Base-by-base conservation (phyloP, 345 rosid species). In the Hibiscus trionum region DNA sequence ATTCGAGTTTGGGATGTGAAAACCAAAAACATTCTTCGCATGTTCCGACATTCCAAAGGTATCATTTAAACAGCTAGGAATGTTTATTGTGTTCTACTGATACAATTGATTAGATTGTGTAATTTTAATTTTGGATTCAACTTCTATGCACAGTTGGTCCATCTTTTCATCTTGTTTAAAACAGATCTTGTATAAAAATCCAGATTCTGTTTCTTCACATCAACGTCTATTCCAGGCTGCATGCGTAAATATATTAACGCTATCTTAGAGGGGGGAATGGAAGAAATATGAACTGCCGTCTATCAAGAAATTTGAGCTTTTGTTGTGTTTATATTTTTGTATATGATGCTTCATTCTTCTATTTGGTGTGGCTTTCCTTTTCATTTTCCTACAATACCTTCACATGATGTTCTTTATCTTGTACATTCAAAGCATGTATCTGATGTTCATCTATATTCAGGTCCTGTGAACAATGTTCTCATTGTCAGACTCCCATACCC, bases 401-500 rank as follows among this genome's bases (percentile, higher is more conserved):
- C 44, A 39, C 44, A 7, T 39, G 10, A 39, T 7, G 44, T 39
- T 39, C 44, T 39, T 7, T 7, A 39, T 39, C 7, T 6, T 33
- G 5, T 4, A 33, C 37, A 33, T 33, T 5, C 37, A 33, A 33
- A 33, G 37, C 44, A 39, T 39, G 44, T 39, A 17, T 68, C 19
- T 56, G 16, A 16, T 29, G 44, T 15, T 58, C 49, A 62, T 3
- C 60, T 4, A 57, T 66, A 12, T 60, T 3, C 81, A 90, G 98
- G 89, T 46, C 94, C 88, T 49, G 86, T 92, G 76, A 90, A 81
- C 84, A 95, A 90, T 72, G 77, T 92, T 65, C 73, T 77, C 75
- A 77, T 95, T 47, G 81, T 84, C 65, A 85, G 81, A 76, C 84
- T 56, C 73, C 84, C 82, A 26, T n/a, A 31, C 59, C 71, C 62